Evolutionary conservation across 495 filamentous ascomycete species (phyloP), one percentile per base, ranked within the genome.

Genomic region (Jackrogersella minutella): DNA sequence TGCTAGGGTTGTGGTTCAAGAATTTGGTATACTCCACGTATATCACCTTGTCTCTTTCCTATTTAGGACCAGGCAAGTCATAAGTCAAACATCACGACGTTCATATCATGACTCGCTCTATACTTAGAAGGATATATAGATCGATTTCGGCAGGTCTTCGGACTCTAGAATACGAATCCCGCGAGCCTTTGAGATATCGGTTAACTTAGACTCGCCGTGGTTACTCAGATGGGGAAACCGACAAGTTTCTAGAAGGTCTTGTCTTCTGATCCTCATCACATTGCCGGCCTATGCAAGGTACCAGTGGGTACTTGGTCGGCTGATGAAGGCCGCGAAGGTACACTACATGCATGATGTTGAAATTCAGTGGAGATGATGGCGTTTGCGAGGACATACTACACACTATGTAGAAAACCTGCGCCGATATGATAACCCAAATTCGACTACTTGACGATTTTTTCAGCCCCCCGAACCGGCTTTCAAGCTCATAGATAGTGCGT

Each of bases 11-110:
- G 28, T 8, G 17, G 49, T 34, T 5, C 6, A 34, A 52, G 31
- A 17, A 49, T 49, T 49, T n/a, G 24, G 44, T 17, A 30, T 49
- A 49, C 16, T 10, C 16, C 19, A 21, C 2, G 14, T 62, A 36
- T 49, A 16, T 34, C 14, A 37, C 26, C 22, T 58, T 36, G 14
- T 54, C 52, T 62, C 52, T 58, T 62, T 46, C 58, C 52, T 62
- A 26, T 58, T 53, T 17, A 3, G 39, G 21, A 37, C 47, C 31
- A 26, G 31, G 10, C 3, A 2, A 5, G 10, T 26, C 14, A 5
- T 22, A 24, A n/a, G 19, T 13, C 22, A 62, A 22, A n/a, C 26
- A 21, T 49, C 36, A 55, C 55, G 50, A 39, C 28, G 58, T 46
- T 55, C 28, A 31, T 54, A 26, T n/a, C 39, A 28, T 4, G 28